These are phyloP conservation scores for Penicillium subrubescens DNA, from an alignment of 495 filamentous ascomycete species.

Conservation along the genomic window DNA sequence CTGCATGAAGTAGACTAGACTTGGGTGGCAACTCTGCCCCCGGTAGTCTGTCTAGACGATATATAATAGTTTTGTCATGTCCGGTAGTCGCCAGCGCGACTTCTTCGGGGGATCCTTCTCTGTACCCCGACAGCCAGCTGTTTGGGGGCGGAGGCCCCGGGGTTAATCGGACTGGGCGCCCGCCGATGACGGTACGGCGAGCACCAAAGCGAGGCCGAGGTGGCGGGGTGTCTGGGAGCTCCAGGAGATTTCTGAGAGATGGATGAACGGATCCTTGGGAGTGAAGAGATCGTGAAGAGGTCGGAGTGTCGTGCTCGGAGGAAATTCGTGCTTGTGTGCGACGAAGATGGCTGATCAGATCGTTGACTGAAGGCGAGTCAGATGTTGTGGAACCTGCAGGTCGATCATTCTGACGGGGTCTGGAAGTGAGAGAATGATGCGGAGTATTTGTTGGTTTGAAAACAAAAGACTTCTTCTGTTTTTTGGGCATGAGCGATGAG, in stretches of 20 bases:
- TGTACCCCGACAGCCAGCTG: slow-evolving; percentile 63
- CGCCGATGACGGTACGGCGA: slow-evolving; percentile 38
- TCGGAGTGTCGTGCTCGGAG: slow-evolving; percentile 21
- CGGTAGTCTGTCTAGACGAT: slow-evolving; percentile 47
- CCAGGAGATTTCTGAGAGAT: slow-evolving; percentile 59
- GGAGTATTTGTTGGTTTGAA: slow-evolving; percentile 39
- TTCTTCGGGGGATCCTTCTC: slow-evolving; percentile 14
- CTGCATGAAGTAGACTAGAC: slow-evolving; percentile 57
- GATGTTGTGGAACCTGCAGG: slow-evolving; percentile 24
- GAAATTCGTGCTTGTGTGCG: slow-evolving; percentile 40
- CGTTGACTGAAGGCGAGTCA: slow-evolving; percentile 46
- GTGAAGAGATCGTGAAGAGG: slow-evolving; percentile 14
- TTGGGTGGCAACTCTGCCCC: slow-evolving; percentile 43
- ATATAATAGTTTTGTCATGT: slow-evolving; percentile 18
- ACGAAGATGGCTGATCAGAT: slow-evolving; percentile 51
- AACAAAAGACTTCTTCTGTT: slow-evolving; percentile 37
- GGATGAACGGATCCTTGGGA: slow-evolving; percentile 54
- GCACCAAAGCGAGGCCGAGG: slow-evolving; percentile 61
- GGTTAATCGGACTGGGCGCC: slow-evolving; percentile 50
- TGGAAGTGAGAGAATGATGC: slow-evolving; percentile 43
- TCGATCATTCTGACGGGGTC: slow-evolving; percentile 35
- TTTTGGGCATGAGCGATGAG: slow-evolving; percentile 48
- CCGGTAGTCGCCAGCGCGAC: slow-evolving; percentile 4
- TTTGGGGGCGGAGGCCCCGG: slow-evolving; percentile 71
- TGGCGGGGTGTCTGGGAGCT: slow-evolving; percentile 69